Conservation (phyloP, 345 rosid genomes). For the rapeseed (Brassica napus) region DNA sequence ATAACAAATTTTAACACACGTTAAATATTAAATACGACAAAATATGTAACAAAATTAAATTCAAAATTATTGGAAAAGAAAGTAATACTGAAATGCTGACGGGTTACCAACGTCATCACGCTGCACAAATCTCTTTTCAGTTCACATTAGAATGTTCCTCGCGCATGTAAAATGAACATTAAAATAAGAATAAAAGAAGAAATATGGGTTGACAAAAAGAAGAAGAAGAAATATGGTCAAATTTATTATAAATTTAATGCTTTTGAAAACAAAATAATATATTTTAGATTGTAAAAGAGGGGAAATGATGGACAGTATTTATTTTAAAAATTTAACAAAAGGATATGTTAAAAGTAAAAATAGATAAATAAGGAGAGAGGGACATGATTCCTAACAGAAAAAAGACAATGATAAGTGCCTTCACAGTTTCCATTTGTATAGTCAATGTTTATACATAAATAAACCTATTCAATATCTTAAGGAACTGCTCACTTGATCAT, state of each 20-base stretch:
- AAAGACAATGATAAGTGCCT: slow-evolving; percentile 28
- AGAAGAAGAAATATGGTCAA: slow-evolving; percentile 1
- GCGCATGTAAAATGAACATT: slow-evolving; percentile 1
- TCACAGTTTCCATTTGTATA: slow-evolving; percentile 4
- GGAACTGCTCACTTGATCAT: neutral
- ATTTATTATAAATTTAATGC: neutral
- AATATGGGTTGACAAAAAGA: neutral
- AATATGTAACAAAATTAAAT: neutral
- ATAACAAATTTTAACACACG: neutral
- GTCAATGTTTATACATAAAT: slow-evolving; percentile 7
- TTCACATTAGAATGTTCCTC: slow-evolving; percentile 29
- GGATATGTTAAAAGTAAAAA: neutral
- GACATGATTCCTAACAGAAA: slow-evolving; percentile 6
- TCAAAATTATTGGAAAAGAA: neutral
- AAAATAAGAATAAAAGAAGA: neutral
- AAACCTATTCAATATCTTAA: neutral
- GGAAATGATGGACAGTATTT: neutral
- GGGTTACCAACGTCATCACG: slow-evolving; percentile 25
- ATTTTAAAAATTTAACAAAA: neutral
- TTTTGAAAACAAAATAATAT: neutral
- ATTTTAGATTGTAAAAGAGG: neutral
- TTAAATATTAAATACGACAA: neutral
- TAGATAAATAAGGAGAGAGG: neutral
- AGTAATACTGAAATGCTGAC: neutral
- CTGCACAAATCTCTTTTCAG: neutral